Conservation (phyloP, 768 basidiomycete species). For the Cytidiella melzeri region DNA sequence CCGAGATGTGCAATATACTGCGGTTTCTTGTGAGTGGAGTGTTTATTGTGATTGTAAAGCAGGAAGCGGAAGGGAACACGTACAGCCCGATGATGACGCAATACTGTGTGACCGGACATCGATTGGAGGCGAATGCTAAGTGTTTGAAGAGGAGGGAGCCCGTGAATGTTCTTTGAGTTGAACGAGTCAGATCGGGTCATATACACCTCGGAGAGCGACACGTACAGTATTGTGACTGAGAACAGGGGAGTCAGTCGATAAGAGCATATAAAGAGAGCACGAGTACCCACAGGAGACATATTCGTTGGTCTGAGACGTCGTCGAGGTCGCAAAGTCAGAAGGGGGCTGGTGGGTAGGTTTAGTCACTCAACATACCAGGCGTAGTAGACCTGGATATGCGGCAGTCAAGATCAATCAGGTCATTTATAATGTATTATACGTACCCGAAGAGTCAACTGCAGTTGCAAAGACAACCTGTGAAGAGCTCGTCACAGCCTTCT, state of each 20-base stretch:
- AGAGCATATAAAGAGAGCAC: not conserved
- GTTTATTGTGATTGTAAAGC: no score
- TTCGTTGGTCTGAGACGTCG: not conserved
- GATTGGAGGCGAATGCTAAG: not conserved
- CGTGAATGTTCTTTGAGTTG: not conserved
- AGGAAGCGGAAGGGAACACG: not conserved
- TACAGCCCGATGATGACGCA: not conserved
- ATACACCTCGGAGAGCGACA: not conserved
- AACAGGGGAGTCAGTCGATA: not conserved
- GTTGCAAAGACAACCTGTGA: not conserved
- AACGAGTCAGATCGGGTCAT: not conserved
- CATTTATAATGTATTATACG: no score
- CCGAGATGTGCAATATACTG: no score
- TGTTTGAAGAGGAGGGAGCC: not conserved
- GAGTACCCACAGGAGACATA: not conserved
- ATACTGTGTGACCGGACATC: not conserved
- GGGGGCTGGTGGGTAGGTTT: no score
- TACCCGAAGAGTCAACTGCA: not conserved
- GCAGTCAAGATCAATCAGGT: no score
- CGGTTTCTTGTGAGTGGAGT: no score
- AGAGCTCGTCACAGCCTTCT: not conserved
- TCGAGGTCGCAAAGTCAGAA: no score
- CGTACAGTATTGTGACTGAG: not conserved
- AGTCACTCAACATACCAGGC: not conserved
- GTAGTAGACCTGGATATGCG: not conserved